Base-by-base conservation (phyloP, 345 rosid genomes). In the Sisymbrium irio region DNA sequence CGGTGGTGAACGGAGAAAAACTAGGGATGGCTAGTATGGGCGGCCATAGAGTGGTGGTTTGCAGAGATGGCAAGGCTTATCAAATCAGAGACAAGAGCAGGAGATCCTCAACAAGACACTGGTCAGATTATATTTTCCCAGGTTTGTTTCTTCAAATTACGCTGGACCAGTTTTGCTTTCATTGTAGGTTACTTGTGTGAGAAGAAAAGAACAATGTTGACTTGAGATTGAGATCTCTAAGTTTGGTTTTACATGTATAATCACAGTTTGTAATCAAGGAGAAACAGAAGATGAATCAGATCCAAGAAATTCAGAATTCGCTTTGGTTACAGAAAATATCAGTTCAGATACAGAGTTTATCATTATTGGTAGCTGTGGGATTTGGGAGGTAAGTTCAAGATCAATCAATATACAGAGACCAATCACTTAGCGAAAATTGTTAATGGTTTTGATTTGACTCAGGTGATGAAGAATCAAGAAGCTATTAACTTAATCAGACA, bases 391-490 rank as follows among this genome's bases (percentile, higher is more conserved):
- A 74, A 71, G 50, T 8, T 14, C 5, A 30, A 18, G 25, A 50
- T 22, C 41, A 4, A 53, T 17, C 13, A 44, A 37, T n/a, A 41
- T 28, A 39, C 20, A 28, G 0, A n/a, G n/a, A n/a, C 22, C 35
- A 2, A 42, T 35, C 41, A 56, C 5, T 44, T 6, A 22, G 6
- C 0, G 0, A 49, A 49, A 35, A 35, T 12, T 3, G 20, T 19
- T 36, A 18, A 67, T 4, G 25, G 18, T 9, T 64, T 30, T 11
- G 3, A 1, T 49, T 65, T 32, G 27, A 6, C 22, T 12, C 73
- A 90, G 93, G 91, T 87, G 47, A 88, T 90, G 90, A 90, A 80
- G 64, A 85, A 76, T 64, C 93, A 90, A 81, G 97, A 90, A 76
- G 91, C 93, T 17, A 83, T 85, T 67, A 82, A 77, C 71, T 82